Conservation (phyloP, 139 green algal genomes). For the Coelastrella sp. region DNA sequence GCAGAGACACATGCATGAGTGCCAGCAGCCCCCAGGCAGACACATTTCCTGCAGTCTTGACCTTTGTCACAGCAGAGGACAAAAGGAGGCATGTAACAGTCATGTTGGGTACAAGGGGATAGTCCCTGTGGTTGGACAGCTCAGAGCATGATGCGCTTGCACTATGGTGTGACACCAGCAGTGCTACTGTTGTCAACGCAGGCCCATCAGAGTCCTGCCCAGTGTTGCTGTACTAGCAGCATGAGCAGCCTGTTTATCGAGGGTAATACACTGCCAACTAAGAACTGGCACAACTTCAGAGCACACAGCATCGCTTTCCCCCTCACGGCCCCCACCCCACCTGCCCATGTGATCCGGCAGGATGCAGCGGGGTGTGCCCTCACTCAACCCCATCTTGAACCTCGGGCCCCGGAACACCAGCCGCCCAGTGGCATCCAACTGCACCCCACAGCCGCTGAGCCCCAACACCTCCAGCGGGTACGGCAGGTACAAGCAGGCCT, state of each 20-base stretch:
- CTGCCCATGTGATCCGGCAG: slow-evolving; percentile 57
- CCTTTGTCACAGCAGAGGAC: too few relatives aligned
- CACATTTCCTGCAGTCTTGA: too few relatives aligned
- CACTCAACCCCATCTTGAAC: slow-evolving; percentile 65
- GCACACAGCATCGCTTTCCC: too few relatives aligned
- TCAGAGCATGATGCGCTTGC: too few relatives aligned
- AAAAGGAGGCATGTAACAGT: too few relatives aligned
- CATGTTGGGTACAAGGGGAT: not conserved
- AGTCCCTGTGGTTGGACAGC: not conserved
- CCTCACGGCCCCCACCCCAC: not conserved
- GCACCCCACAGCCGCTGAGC: not conserved
- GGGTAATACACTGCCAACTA: not conserved
- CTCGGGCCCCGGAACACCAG: slow-evolving; percentile 51
- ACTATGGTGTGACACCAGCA: too few relatives aligned
- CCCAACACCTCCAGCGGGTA: slow-evolving; percentile 42
- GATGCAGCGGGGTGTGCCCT: slow-evolving; percentile 55
- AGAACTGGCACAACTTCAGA: too few relatives aligned
- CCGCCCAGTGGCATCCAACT: not conserved
- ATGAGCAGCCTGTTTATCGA: not conserved
- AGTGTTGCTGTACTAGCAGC: not conserved
- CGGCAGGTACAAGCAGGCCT: slow-evolving; percentile 45
- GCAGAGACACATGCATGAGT: not conserved
- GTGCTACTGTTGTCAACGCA: too few relatives aligned
- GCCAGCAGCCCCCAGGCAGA: not conserved
- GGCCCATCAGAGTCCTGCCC: not conserved